A percentile compares a stretch with the other conserved stretches of the same genome.
Conservation (phyloP, 768 basidiomycete species). For the Phlebiopsis gigantea region DNA sequence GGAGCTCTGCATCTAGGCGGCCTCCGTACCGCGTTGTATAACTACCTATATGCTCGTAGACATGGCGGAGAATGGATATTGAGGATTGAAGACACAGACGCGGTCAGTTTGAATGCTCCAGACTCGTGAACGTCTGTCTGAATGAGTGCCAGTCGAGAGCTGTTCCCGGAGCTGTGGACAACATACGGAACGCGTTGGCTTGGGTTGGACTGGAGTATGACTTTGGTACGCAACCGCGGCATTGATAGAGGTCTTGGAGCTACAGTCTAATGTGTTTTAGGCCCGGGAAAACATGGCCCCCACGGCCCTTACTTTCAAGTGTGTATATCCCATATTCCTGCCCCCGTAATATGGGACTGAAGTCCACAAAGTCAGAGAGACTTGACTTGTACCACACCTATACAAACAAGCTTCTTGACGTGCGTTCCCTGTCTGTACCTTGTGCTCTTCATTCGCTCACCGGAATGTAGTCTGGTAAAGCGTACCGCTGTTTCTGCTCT, state of each 20-base stretch:
- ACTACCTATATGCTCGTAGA: conserved; percentile 80
- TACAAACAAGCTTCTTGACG: conserved; percentile 70
- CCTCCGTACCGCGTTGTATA: conserved; percentile 89
- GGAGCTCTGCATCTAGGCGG: conserved; percentile 93
- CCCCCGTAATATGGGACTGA: no score
- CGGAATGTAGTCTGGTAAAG: conserved; percentile 63
- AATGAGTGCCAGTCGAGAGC: conserved; percentile 55
- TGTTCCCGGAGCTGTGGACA: conserved; percentile 82
- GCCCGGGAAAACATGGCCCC: conserved; percentile 70
- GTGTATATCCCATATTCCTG: conserved; percentile 9
- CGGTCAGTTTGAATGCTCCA: conserved; percentile 45
- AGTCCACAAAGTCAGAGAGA: conserved; percentile 66
- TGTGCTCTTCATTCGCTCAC: no score
- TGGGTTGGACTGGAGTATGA: conserved; percentile 95
- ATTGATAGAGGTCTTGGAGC: not conserved
- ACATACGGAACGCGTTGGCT: conserved; percentile 64
- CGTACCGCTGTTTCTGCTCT: conserved; percentile 94
- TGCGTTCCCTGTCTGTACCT: no score
- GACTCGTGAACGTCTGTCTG: not conserved
- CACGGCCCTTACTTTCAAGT: conserved; percentile 89
- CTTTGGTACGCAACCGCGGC: conserved; percentile 52
- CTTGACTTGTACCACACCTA: conserved; percentile 79
- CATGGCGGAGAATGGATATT: conserved; percentile 86
- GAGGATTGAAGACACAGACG: conserved; percentile 93
- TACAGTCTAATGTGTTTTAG: conserved; percentile 32